Conservation (phyloP, 495 filamentous ascomycete genomes). For the Penicillium odoratum region DNA sequence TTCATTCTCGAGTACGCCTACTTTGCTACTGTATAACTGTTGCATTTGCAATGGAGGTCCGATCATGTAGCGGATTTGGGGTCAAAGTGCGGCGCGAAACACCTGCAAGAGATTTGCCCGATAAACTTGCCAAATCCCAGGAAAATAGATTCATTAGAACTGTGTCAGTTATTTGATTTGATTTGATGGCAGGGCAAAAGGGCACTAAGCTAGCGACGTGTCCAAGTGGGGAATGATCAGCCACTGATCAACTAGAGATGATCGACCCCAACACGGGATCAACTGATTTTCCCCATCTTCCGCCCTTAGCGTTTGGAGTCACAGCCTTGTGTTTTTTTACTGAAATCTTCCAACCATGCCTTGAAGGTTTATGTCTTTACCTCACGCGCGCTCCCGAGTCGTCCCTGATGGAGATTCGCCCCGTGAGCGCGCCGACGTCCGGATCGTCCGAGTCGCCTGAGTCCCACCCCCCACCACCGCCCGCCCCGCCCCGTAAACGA, state of each 20-base stretch:
- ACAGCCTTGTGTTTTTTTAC: neutral
- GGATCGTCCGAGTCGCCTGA: slow-evolving; percentile 15
- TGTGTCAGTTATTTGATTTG: neutral
- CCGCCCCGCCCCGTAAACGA: slow-evolving; percentile 40
- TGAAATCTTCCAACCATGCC: neutral
- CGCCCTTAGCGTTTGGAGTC: slow-evolving; percentile 4
- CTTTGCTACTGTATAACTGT: neutral
- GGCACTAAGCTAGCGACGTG: slow-evolving; percentile 1
- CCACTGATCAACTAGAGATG: slow-evolving; percentile 3
- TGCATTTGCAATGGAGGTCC: neutral
- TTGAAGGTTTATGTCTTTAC: slow-evolving; percentile 8
- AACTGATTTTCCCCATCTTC: neutral
- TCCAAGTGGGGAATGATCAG: slow-evolving; percentile 4
- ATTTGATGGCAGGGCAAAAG: neutral
- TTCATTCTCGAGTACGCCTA: no score
- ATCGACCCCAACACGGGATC: slow-evolving; percentile 5
- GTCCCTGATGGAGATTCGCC: slow-evolving; percentile 36
- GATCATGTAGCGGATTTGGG: neutral
- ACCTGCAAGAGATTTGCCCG: neutral
- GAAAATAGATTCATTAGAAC: neutral
- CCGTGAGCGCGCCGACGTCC: slow-evolving; percentile 24
- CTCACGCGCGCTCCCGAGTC: slow-evolving; percentile 5
- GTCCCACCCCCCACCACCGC: slow-evolving; percentile 15
- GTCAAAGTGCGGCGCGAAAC: neutral
- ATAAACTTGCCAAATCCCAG: neutral